These are phyloP conservation scores for Rhinocladiella similis DNA, from an alignment of 2,329 filamentous ascomycete genomes.

Conservation along the genomic window DNA sequence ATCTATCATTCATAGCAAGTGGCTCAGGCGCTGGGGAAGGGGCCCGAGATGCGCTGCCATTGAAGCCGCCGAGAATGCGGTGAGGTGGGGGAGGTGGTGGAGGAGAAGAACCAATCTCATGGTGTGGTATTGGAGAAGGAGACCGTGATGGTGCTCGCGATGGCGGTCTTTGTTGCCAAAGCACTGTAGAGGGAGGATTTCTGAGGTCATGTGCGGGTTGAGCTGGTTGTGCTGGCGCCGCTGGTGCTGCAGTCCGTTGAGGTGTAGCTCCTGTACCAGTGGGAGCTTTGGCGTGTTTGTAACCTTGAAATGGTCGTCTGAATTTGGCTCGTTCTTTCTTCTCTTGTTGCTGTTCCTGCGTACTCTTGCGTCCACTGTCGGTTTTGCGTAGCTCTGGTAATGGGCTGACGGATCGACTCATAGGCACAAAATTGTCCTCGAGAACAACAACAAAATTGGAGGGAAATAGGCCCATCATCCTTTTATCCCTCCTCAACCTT, in stretches of 20 bases:
- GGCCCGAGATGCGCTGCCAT: constrained; percentile 35
- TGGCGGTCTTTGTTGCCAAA: constrained; percentile 39
- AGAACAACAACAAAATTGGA: constrained; percentile 96
- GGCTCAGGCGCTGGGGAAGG: constrained; percentile 47
- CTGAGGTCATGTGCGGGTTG: constrained; percentile 37
- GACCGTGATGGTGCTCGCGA: constrained; percentile 38
- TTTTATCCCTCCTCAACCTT: constrained; percentile 80
- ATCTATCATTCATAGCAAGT: constrained; percentile 37
- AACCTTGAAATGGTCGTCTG: constrained; percentile 66
- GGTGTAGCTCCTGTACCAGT: constrained; percentile 30
- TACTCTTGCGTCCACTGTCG: constrained; percentile 37
- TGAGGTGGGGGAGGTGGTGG: constrained; percentile 83
- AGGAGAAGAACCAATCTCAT: constrained; percentile 67
- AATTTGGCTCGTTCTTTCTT: constrained; percentile 61
- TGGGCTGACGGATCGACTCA: constrained; percentile 50
- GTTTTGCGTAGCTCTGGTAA: constrained; percentile 52
- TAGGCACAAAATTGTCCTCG: constrained; percentile 78
- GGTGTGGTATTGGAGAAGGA: constrained; percentile 30
- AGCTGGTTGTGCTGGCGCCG: constrained; percentile 5
- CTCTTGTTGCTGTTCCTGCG: constrained; percentile 20
- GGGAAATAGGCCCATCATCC: constrained; percentile 89
- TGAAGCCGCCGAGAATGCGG: constrained; percentile 55
- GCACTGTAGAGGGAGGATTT: constrained; percentile 38
- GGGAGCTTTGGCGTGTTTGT: constrained; percentile 50
- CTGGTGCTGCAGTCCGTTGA: constrained; percentile 5